Evolutionary conservation across 2,329 filamentous ascomycete genomes (phyloP).

Genomic region (Penicillium sp.): DNA sequence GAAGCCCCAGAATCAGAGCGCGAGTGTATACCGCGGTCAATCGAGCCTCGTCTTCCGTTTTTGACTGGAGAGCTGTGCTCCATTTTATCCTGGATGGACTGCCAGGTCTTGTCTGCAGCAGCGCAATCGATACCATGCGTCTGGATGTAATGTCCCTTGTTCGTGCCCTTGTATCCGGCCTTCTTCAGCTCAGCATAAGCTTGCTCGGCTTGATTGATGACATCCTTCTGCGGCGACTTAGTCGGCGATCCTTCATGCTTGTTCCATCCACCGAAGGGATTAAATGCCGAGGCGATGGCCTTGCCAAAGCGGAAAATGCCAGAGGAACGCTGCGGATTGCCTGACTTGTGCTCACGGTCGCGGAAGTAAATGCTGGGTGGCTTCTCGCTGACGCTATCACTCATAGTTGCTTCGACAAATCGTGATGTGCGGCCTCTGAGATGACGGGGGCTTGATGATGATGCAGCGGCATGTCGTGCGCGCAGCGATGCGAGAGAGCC

Average conservation of each 20-base stretch:
- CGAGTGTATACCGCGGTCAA: constrained; percentile 5
- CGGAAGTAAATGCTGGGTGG: constrained; percentile 70
- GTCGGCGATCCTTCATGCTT: constrained; percentile 39
- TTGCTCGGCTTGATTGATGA: constrained; percentile 51
- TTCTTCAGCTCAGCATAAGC: constrained; percentile 58
- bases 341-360: constrained; percentile 28
- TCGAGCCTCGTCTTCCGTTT: constrained; percentile 19
- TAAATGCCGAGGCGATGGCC: constrained; percentile 56
- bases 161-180: constrained; percentile 50
- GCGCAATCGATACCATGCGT: constrained; percentile 19
- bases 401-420: constrained; percentile 82
- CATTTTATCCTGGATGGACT: constrained; percentile 35
- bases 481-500: constrained; percentile 20
- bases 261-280: constrained; percentile 54
- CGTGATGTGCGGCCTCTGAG: constrained; percentile 61
- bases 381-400: constrained; percentile 70
- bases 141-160: constrained; percentile 35
- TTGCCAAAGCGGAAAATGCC: constrained; percentile 60
- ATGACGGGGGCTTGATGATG: constrained; percentile 26
- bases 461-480: constrained; percentile 14
- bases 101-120: constrained; percentile 38
- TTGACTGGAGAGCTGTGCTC: constrained; percentile 19
- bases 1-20: constrained; percentile 27
- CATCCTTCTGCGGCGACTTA: constrained; percentile 42
- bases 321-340: constrained; percentile 37